Base-by-base conservation (phyloP, 768 basidiomycete genomes). In the Boletus patriciae region DNA sequence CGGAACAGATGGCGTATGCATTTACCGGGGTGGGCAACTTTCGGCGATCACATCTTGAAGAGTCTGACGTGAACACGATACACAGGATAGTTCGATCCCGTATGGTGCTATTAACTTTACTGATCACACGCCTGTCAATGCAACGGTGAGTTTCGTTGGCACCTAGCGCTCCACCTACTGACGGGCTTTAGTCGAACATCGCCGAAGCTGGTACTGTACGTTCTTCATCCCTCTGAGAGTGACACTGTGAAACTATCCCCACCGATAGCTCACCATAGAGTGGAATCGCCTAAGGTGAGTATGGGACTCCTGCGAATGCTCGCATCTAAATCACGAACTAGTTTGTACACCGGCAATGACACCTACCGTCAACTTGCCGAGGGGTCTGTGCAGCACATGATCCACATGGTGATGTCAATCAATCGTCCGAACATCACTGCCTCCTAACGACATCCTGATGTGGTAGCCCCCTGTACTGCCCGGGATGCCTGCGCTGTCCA, bases 1-100 rank as follows among this genome's bases (percentile, higher is more conserved):
- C 81, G 1, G 81, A 87, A 68, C 85, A 86, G 63, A 63, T 92
- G 71, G 75, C 80, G 0, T 80, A 79, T 61, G 86, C 80, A 4
- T 91, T 84, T 80, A 74, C 78, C 38, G 78, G 77, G 34, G 86
- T 86, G 59, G 49, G 81, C 68, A 18, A 10, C 9, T 43, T 48
- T 42, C 8, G 15, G 8, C 16, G 9, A 31, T 16, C 18, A 11
- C 37, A 13, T 42, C 19, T 40, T 12, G 33, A 6, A 19, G 19
- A 3, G 6, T 25, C 27, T 59, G 34, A 66, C 25, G 11, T 29
- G 44, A 46, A 29, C 25, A 12, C 13, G n/a, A 40, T 38, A 6
- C 34, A 25, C 46, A 78, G 77, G 51, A 64, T n/a, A 74, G 72
- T 53, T 46, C 59, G 2, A 66, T 81, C 29, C 80, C 79, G 4